Conservation (phyloP, 176 grass and related monocot genomes). For the Bonia amplexicaulis region DNA sequence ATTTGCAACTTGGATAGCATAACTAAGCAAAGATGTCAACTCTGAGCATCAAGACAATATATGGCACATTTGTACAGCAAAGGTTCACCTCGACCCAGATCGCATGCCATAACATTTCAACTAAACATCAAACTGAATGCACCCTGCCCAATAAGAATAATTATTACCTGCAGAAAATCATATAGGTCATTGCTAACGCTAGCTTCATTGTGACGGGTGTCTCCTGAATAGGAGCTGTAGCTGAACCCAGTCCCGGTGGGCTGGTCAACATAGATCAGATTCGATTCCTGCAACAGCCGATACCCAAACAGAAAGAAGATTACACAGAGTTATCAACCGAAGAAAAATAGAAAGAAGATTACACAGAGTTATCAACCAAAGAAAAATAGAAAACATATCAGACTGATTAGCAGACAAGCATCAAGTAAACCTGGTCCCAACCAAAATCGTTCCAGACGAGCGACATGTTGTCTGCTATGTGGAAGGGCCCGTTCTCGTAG, state of each 20-base stretch:
- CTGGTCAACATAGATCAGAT: constrained; percentile 85
- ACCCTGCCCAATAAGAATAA: background rate
- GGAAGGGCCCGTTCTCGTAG: constrained; percentile 87
- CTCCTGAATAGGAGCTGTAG: constrained; percentile 64
- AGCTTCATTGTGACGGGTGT: constrained; percentile 75
- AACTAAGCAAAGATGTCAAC: background rate
- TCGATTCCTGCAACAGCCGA: constrained; percentile 53
- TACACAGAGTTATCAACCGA: background rate
- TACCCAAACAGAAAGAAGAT: background rate
- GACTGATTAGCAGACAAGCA: background rate
- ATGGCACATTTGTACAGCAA: background rate
- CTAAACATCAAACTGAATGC: background rate
- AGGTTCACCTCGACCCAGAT: background rate
- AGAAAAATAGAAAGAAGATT: background rate
- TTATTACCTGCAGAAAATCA: constrained; percentile 79
- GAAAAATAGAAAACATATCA: too few species aligned
- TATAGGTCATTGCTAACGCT: constrained; percentile 76
- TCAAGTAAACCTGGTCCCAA: constrained; percentile 64
- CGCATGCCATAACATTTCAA: background rate
- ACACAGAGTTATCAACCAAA: background rate
- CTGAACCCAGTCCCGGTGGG: constrained; percentile 94
- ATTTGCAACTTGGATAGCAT: background rate
- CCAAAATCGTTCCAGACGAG: constrained; percentile 85
- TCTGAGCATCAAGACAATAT: background rate
- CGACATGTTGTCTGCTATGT: constrained; percentile 57